phyloP scores from a whole-genome alignment of 805 yeast genomes.

The Saturnispora dispora region DNA sequence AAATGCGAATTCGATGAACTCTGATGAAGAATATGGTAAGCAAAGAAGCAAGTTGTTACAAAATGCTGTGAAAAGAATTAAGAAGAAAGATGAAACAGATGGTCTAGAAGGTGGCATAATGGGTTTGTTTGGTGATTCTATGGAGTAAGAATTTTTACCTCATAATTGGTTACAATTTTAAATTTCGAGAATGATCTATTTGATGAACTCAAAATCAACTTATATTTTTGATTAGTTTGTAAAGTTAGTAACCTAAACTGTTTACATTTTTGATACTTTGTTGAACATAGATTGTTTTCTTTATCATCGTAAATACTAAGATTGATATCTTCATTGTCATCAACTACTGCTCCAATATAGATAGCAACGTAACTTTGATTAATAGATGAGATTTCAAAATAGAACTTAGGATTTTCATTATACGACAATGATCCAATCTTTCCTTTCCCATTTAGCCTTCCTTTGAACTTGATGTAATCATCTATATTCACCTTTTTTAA shows the following conservation, averaged over 20 bases:
- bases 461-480: not conserved
- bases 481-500: not conserved
- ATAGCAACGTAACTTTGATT: not conserved
- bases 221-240: slow-evolving; percentile 1
- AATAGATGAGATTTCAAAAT: not conserved
- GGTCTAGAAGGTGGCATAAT: slow-evolving; percentile 13
- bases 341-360: not conserved
- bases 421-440: not conserved
- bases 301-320: not conserved
- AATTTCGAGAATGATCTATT: slow-evolving; percentile 1
- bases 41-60: slow-evolving; percentile 12
- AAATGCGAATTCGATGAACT: slow-evolving; percentile 42
- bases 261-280: not conserved
- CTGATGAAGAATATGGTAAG: slow-evolving; percentile 19
- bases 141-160: not conserved
- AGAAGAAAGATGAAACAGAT: slow-evolving; percentile 11
- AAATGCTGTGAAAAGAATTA: slow-evolving; percentile 8
- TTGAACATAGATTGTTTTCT: not conserved
- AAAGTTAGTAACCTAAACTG: not conserved
- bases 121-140: slow-evolving; percentile 10
- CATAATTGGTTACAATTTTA: not conserved
- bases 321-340: not conserved
- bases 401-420: not conserved
- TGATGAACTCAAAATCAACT: not conserved
- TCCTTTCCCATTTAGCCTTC: not conserved